Evolutionary conservation across 495 filamentous ascomycete species (phyloP), one percentile per base, ranked within the genome.

Genomic region (Penicillium psychrofluorescens): DNA sequence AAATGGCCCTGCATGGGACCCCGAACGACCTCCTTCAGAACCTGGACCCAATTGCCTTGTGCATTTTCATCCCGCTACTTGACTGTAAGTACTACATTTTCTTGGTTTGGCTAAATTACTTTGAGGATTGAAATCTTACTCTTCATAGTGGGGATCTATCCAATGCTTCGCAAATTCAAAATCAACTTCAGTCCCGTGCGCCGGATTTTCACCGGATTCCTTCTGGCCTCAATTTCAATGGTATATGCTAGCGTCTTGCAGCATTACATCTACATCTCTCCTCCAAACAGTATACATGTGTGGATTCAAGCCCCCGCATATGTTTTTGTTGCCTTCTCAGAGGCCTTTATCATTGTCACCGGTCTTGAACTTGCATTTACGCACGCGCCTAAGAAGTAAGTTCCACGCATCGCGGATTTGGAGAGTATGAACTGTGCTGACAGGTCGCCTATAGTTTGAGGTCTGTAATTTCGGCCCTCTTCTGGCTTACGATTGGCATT

Each of bases 21-120:
- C 87, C 87, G 40, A 88, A 90, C 64, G 87, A 92, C 55, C 72
- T 90, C 22, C 69, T 90, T 52, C 77, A 76, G 50, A 92, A 90
- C 58, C 74, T 92, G 28, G 81, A 90, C 58, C 85, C 87, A 10
- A 67, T 91, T 45, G 71, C 84, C 2, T 64, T 90, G 32, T 76
- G 91, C 58, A 85, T 92, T 60, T 75, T 90, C 48, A 88, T 91
- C 43, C 87, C 87, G 8, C 74, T 91, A 43, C 71, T 76, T 49
- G 87, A 92, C 53, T 62, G 72, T 9, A 29, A 22, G 22, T 22
- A 3, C 22, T 22, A 22, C 22, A 22, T 16, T 16, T 16, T 4
- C 15, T 16, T 16, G 1, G 15, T 16, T 16, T 16, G 15, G 1
- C 15, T 16, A 16, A 16, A 16, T 16, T 16, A 1, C 15, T 4